Evolutionary conservation across 257 asterid species (phyloP).

Genomic region (Penstemon barbatus): DNA sequence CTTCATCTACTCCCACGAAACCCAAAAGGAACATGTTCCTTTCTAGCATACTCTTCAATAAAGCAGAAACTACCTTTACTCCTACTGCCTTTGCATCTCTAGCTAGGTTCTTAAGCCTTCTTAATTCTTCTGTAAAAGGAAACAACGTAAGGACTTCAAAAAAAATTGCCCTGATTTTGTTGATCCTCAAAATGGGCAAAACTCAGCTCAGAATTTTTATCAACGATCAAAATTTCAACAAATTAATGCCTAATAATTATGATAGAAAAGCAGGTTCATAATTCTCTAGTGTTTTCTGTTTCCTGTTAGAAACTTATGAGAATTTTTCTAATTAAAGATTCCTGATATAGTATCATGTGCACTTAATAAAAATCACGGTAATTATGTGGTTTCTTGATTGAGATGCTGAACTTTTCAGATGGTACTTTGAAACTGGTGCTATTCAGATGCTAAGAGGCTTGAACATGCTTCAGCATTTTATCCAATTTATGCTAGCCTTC

Average conservation of each 20-base stretch:
- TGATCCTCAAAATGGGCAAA: background rate
- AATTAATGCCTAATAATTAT: background rate
- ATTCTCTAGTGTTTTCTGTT: background rate
- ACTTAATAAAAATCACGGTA: background rate
- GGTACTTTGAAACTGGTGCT: background rate
- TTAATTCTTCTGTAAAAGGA: constrained; percentile 56
- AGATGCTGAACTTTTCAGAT: background rate
- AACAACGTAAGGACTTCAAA: constrained; percentile 14
- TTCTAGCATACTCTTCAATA: constrained; percentile 70
- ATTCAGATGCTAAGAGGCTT: constrained; percentile 4
- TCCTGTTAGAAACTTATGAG: background rate
- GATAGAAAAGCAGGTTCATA: background rate
- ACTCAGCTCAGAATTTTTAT: background rate
- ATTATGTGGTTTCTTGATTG: background rate
- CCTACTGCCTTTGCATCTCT: constrained; percentile 53
- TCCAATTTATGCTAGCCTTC: constrained; percentile 3
- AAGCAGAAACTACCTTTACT: constrained; percentile 48
- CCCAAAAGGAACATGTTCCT: constrained; percentile 79
- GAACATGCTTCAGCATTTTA: background rate
- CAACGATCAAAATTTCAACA: background rate
- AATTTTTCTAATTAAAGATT: background rate
- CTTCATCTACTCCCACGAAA: constrained; percentile 59
- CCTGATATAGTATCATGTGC: background rate
- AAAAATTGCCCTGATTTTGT: background rate
- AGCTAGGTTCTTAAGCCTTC: constrained; percentile 51